Conservation (phyloP, 345 rosid species). For the Arabidopsis thaliana region TAIR10.1 NC_003074.8:6986001-6986500, state of each 20-base stretch:
- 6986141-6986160: slow-evolving; percentile 24
- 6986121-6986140: slow-evolving; percentile 13
- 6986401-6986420: slow-evolving; percentile 60
- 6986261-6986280: slow-evolving; percentile 20
- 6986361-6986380: slow-evolving; percentile 76
- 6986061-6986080: slow-evolving; percentile 88
- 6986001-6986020: slow-evolving; percentile 98
- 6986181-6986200: slow-evolving; percentile 22
- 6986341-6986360: slow-evolving; percentile 93
- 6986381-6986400: slow-evolving; percentile 95
- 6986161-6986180: slow-evolving; percentile 8
- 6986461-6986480: slow-evolving; percentile 14
- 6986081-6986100: slow-evolving; percentile 29
- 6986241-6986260: slow-evolving; percentile 14
- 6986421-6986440: slow-evolving; percentile 18
- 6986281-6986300: slow-evolving; percentile 6
- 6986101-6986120: slow-evolving; percentile 16
- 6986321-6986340: slow-evolving; percentile 63
- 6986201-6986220: slow-evolving; percentile 8
- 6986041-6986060: slow-evolving; percentile 95
- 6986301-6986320: slow-evolving; percentile 14
- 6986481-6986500: slow-evolving; percentile 18
- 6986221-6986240: neutral
- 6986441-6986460: slow-evolving; percentile 5
- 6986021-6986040: slow-evolving; percentile 99